Evolutionary conservation across 2,329 filamentous ascomycete genomes (phyloP).

Genomic region (Colletotrichum sp.): DNA sequence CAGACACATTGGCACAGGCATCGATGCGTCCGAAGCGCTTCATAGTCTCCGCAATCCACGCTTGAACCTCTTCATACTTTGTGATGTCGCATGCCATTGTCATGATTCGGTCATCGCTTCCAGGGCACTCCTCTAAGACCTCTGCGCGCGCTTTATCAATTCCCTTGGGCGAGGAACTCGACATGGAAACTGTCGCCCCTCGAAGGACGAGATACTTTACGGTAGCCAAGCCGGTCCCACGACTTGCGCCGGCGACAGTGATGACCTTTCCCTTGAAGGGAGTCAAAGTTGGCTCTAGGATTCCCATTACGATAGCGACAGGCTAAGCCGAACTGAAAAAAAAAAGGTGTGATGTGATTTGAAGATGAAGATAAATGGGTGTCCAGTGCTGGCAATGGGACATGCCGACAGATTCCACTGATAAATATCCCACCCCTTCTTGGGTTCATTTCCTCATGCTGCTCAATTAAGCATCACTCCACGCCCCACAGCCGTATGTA

Average conservation of each 20-base stretch:
- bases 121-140: background rate
- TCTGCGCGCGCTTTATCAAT: constrained; percentile 27
- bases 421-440: background rate
- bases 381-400: background rate
- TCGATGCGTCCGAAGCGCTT: background rate
- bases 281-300: constrained; percentile 11
- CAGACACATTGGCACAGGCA: constrained; percentile 3
- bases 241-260: constrained; percentile 19
- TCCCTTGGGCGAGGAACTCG: constrained; percentile 18
- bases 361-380: background rate
- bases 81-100: background rate
- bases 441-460: background rate
- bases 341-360: background rate
- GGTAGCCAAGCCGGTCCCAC: constrained; percentile 21
- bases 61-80: background rate
- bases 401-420: background rate
- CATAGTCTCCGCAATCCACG: background rate
- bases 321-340: background rate
- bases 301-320: constrained; percentile 12
- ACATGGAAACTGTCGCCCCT: constrained; percentile 24
- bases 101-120: background rate
- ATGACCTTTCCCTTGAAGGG: constrained; percentile 25
- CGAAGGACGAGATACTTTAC: constrained; percentile 23
- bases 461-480: background rate
- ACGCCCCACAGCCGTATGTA: background rate